phyloP scores from a whole-genome alignment of 2,329 filamentous ascomycete genomes.

The Botrytis elliptica region DNA sequence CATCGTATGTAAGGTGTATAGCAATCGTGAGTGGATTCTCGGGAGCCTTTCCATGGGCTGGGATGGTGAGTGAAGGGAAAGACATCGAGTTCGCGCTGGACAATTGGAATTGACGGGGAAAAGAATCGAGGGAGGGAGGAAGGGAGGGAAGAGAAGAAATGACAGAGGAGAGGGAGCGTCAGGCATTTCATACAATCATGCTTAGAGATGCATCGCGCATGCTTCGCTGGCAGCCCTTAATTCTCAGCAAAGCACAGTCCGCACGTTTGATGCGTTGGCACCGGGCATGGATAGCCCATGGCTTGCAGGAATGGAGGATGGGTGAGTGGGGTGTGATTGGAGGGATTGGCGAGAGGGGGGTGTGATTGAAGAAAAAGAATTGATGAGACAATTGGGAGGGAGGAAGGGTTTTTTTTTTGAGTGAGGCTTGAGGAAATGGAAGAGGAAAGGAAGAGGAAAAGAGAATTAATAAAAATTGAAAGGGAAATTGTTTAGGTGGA shows the following conservation, averaged over 20 bases:
- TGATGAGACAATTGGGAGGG: background rate
- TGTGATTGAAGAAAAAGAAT: conserved; percentile 6
- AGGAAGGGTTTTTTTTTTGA: background rate
- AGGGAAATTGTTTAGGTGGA: no score
- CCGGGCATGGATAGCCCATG: conserved; percentile 21
- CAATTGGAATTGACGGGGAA: background rate
- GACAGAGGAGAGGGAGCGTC: background rate
- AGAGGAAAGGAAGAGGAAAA: no score
- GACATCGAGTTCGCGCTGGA: background rate
- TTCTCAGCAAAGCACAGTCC: conserved; percentile 18
- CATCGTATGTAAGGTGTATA: background rate
- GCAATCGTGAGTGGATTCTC: background rate
- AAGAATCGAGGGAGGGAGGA: background rate
- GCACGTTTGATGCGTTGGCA: conserved; percentile 37
- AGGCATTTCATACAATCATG: conserved; percentile 1
- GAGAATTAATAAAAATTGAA: background rate
- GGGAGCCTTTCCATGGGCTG: background rate
- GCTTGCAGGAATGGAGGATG: conserved; percentile 7
- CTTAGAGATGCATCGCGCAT: conserved; percentile 8
- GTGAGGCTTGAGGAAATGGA: background rate
- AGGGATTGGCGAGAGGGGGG: background rate
- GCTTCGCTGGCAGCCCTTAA: conserved; percentile 17
- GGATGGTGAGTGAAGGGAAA: background rate
- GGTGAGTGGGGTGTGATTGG: background rate
- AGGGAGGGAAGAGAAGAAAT: background rate